Percentiles rank a stretch among this genome's conserved stretches.
Evolutionary conservation across 202 grass and related monocot species (phyloP).

Genomic region (Schoenoplectus triqueter): DNA sequence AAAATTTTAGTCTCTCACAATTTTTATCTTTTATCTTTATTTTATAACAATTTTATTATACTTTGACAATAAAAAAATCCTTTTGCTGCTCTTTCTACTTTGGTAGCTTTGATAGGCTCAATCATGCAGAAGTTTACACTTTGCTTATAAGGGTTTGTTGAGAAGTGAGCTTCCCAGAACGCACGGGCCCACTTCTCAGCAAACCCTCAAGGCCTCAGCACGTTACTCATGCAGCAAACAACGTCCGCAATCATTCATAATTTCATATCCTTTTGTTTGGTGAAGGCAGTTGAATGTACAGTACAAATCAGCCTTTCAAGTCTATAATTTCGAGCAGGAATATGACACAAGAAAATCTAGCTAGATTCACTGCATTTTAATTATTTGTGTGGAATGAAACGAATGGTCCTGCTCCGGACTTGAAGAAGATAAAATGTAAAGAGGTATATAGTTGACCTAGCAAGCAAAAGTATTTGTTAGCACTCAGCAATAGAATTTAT

Average conservation of each 20-base stretch:
- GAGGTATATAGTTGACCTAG: constrained; percentile 31
- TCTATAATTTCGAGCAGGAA: too few relatives aligned
- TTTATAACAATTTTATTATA: too few relatives aligned
- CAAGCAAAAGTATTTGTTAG: constrained; percentile 27
- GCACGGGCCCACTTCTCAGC: background rate
- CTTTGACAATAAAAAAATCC: too few relatives aligned
- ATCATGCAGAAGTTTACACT: too few relatives aligned
- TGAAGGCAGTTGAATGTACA: background rate
- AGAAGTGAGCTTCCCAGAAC: background rate
- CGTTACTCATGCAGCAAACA: too few relatives aligned
- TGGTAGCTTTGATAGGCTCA: too few relatives aligned
- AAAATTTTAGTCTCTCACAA: too few relatives aligned
- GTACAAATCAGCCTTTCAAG: background rate
- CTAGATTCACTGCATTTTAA: background rate
- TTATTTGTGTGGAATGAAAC: background rate
- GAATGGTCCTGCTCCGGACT: background rate
- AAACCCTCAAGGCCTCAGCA: background rate
- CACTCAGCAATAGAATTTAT: constrained; percentile 14
- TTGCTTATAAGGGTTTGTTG: too few relatives aligned
- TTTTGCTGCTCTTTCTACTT: too few relatives aligned
- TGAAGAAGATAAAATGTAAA: constrained; percentile 1
- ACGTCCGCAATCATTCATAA: background rate
- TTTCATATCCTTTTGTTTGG: constrained; percentile 1
- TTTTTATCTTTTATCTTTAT: too few relatives aligned
- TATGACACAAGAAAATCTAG: background rate